phyloP scores from a whole-genome alignment of 768 basidiomycete genomes.

The Tricholoma sp. region DNA sequence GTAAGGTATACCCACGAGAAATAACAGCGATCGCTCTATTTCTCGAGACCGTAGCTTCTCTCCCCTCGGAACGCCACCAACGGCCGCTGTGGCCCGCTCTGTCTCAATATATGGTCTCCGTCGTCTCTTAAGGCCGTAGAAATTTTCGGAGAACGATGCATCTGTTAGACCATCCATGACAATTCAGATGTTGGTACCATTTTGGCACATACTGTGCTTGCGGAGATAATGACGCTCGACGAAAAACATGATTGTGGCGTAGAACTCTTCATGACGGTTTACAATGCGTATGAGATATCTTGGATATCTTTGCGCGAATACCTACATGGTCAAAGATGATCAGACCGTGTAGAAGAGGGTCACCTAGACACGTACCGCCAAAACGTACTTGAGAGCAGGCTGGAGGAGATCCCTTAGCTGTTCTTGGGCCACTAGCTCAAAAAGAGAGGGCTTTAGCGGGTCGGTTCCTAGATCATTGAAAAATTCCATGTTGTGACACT shows the following conservation, averaged over 20 bases:
- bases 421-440: slow-evolving; percentile 91
- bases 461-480: slow-evolving; percentile 73
- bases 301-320: slow-evolving; percentile 92
- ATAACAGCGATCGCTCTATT: slow-evolving; percentile 69
- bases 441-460: slow-evolving; percentile 74
- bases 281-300: slow-evolving; percentile 88
- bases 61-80: slow-evolving; percentile 57
- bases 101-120: slow-evolving; percentile 66
- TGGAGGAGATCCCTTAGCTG: slow-evolving; percentile 89
- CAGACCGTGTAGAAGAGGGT: background rate
- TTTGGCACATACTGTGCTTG: slow-evolving; percentile 63
- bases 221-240: slow-evolving; percentile 90
- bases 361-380: slow-evolving; percentile 57
- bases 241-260: slow-evolving; percentile 81
- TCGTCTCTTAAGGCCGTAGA: slow-evolving; percentile 87
- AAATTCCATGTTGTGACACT: slow-evolving; percentile 68
- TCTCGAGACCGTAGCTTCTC: slow-evolving; percentile 66
- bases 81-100: slow-evolving; percentile 61
- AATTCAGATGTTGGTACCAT: background rate
- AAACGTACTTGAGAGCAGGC: slow-evolving; percentile 90
- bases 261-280: slow-evolving; percentile 96
- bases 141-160: slow-evolving; percentile 93
- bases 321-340: slow-evolving; percentile 37
- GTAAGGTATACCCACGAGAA: slow-evolving; percentile 89
- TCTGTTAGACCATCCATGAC: slow-evolving; percentile 37